Evolutionary conservation across 768 basidiomycete species (phyloP).

Genomic region (Suillus sp.): DNA sequence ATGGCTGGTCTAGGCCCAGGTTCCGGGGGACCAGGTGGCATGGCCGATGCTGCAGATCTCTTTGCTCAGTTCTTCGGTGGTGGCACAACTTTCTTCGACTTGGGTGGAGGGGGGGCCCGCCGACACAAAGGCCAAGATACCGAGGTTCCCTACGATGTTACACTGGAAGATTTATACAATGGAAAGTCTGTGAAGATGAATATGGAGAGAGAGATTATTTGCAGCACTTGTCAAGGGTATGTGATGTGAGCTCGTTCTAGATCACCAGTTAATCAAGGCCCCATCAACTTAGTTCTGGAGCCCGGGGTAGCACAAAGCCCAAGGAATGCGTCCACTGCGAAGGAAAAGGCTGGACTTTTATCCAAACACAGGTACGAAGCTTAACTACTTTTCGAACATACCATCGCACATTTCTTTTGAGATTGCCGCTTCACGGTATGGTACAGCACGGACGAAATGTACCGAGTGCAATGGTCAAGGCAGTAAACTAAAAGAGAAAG

Average conservation of each 20-base stretch:
- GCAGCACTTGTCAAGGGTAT: conserved; percentile 80
- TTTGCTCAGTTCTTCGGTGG: conserved; percentile 76
- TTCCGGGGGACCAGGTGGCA: conserved; percentile 48
- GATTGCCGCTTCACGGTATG: conserved; percentile 49
- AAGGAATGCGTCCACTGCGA: conserved; percentile 80
- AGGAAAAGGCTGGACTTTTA: conserved; percentile 77
- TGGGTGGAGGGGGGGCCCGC: conserved; percentile 54
- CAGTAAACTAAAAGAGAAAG: conserved; percentile 78
- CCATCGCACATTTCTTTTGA: conserved; percentile 20
- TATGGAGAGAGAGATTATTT: conserved; percentile 84
- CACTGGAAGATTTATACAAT: conserved; percentile 90
- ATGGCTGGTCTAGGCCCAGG: conserved; percentile 64
- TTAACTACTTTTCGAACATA: neutral
- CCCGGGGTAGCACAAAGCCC: conserved; percentile 80
- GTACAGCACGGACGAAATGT: conserved; percentile 58
- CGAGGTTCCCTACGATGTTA: conserved; percentile 78
- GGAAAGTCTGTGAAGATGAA: conserved; percentile 89
- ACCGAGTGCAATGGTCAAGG: conserved; percentile 71
- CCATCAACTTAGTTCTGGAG: conserved; percentile 65
- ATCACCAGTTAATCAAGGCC: conserved; percentile 14
- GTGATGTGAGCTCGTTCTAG: conserved; percentile 18
- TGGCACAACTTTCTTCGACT: conserved; percentile 63
- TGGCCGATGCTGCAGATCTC: conserved; percentile 58
- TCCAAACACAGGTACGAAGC: conserved; percentile 51
- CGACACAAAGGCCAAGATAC: conserved; percentile 70